Conservation (phyloP, 768 basidiomycete genomes). For the Boletus reticulatus region DNA sequence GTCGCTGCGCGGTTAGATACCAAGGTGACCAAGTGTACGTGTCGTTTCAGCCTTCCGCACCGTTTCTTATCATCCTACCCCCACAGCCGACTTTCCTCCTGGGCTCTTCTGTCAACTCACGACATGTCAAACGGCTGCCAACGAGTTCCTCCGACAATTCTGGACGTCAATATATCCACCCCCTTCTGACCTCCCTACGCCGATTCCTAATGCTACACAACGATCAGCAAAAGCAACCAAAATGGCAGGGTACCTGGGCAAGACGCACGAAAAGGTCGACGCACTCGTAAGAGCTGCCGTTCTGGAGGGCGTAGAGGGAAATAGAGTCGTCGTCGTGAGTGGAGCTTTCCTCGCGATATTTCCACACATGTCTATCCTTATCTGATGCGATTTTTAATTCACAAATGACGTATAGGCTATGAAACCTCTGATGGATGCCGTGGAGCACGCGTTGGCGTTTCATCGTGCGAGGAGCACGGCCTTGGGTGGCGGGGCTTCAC, state of each 20-base stretch:
- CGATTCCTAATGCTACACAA: conserved; percentile 59
- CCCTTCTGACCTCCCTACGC: conserved; percentile 50
- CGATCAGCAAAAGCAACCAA: conserved; percentile 76
- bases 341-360: not conserved
- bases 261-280: conserved; percentile 79
- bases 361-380: too few relatives aligned
- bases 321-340: conserved; percentile 63
- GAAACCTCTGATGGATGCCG: conserved; percentile 71
- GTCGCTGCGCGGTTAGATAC: conserved; percentile 60
- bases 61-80: not conserved
- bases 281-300: conserved; percentile 67
- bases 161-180: conserved; percentile 89
- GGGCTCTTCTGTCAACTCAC: conserved; percentile 78
- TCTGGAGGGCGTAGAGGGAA: conserved; percentile 58
- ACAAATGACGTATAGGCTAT: conserved; percentile 51
- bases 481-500: conserved; percentile 5
- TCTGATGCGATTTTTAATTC: too few relatives aligned
- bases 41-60: not conserved
- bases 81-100: conserved; percentile 75
- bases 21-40: conserved; percentile 61
- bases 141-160: conserved; percentile 95
- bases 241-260: conserved; percentile 81
- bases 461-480: conserved; percentile 40
- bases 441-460: conserved; percentile 68
- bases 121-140: conserved; percentile 88